These are phyloP conservation scores for Colletotrichum scovillei DNA, from an alignment of 2,329 filamentous ascomycete genomes.

Conservation along the genomic window DNA sequence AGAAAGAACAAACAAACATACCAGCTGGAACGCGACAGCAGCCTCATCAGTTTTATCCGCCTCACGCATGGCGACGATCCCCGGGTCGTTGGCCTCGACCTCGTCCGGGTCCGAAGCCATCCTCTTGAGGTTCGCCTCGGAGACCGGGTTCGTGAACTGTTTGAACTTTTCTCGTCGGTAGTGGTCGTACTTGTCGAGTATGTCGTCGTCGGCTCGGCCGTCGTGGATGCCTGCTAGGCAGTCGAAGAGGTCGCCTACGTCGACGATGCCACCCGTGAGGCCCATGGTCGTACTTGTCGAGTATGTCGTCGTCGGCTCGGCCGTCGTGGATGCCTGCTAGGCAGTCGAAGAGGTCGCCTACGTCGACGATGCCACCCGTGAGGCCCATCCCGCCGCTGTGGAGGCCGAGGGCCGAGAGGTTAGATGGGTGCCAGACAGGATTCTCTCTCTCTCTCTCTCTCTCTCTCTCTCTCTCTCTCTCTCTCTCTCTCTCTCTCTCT, in stretches of 20 bases:
- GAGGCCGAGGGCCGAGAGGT: not conserved
- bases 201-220: slow-evolving; percentile 49
- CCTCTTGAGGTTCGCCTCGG: not conserved
- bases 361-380: slow-evolving; percentile 60
- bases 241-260: slow-evolving; percentile 60
- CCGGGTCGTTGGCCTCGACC: not conserved
- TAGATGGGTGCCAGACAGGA: not conserved
- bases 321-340: slow-evolving; percentile 54
- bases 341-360: slow-evolving; percentile 59
- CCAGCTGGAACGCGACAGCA: not conserved
- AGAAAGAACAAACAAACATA: not conserved
- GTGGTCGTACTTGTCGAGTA: slow-evolving; percentile 52
- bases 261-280: slow-evolving; percentile 59
- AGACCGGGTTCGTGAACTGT: not conserved
- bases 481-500: no score
- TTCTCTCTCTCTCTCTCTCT: no score
- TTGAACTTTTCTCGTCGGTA: not conserved
- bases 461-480: no score
- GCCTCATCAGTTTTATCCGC: not conserved
- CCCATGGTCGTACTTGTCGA: slow-evolving; percentile 56
- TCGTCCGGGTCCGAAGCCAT: not conserved
- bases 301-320: slow-evolving; percentile 50
- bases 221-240: slow-evolving; percentile 55
- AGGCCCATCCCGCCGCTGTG: slow-evolving; percentile 56
- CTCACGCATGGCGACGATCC: not conserved